phyloP scores from a whole-genome alignment of 768 basidiomycete genomes.

The Lentinula boryana region DNA sequence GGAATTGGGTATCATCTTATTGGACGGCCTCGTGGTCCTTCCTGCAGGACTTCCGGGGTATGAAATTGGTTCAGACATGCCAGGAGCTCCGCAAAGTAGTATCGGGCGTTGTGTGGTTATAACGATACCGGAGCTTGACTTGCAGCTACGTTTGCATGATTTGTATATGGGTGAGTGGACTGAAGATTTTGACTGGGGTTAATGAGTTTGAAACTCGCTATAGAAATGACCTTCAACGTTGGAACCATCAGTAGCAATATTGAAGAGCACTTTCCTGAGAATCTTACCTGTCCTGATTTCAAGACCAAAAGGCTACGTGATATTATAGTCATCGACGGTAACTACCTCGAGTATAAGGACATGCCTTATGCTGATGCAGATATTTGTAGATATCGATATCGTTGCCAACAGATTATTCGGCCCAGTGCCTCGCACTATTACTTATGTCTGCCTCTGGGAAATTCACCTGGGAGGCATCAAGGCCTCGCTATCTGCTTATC shows the following conservation, averaged over 20 bases:
- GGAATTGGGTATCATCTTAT: constrained; percentile 47
- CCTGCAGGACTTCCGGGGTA: constrained; percentile 67
- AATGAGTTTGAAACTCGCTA: constrained; percentile 3
- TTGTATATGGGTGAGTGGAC: constrained; percentile 72
- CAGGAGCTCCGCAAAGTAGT: constrained; percentile 19
- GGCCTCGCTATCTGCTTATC: constrained; percentile 45
- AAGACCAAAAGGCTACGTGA: constrained; percentile 15
- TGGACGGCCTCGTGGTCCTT: constrained; percentile 49
- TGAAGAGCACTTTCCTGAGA: constrained; percentile 39
- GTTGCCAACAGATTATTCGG: constrained; percentile 86
- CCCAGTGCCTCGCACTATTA: constrained; percentile 73
- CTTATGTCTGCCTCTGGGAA: constrained; percentile 95
- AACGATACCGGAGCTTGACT: constrained; percentile 59
- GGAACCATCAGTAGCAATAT: constrained; percentile 53
- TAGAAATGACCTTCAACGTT: constrained; percentile 78
- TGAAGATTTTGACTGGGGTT: constrained; percentile 5
- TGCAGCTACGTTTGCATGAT: constrained; percentile 77
- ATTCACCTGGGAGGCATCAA: constrained; percentile 64
- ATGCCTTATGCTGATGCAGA: neutral
- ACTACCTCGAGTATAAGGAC: constrained; percentile 3
- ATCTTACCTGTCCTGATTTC: constrained; percentile 23
- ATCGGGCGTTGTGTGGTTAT: constrained; percentile 53
- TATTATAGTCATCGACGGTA: constrained; percentile 48
- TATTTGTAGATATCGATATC: constrained; percentile 64
- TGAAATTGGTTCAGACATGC: constrained; percentile 21